phyloP scores from a whole-genome alignment of 179 eudicot species.

The Heliamphora pulchella region DNA sequence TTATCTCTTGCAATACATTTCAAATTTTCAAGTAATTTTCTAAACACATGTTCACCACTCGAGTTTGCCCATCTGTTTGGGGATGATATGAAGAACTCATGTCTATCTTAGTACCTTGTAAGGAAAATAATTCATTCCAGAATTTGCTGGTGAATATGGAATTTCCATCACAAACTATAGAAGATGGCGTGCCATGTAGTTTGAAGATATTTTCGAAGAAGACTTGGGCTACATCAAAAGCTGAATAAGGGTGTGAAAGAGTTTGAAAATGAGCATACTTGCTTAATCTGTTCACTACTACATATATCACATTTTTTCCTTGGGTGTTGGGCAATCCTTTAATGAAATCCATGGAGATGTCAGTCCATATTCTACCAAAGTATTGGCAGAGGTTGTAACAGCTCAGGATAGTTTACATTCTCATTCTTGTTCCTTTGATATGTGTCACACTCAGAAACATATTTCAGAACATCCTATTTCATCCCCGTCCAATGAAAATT shows the following conservation, averaged over 20 bases:
- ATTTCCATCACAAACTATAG: conserved; percentile 5
- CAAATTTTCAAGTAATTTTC: not conserved
- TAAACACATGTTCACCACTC: not conserved
- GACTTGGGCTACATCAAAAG: not conserved
- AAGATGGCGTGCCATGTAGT: conserved; percentile 8
- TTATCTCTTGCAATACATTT: not conserved
- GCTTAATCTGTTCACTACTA: conserved; percentile 6
- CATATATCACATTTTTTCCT: not conserved
- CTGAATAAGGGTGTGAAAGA: not conserved
- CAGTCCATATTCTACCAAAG: conserved; percentile 5
- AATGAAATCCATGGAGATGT: conserved; percentile 18
- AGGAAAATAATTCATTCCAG: conserved; percentile 4
- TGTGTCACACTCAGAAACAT: not conserved
- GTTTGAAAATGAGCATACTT: conserved; percentile 15
- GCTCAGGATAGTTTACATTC: not conserved
- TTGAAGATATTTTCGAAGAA: not conserved
- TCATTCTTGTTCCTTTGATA: conserved; percentile 4
- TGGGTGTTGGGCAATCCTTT: not conserved
- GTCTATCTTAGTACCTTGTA: not conserved
- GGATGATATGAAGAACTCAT: not conserved
- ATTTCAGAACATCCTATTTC: not conserved
- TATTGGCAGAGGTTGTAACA: not conserved
- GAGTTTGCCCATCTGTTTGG: not conserved
- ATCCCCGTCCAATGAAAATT: not conserved
- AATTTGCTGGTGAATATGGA: not conserved